Conservation (phyloP, 306 rosid genomes). For the Geum urbanum region DNA sequence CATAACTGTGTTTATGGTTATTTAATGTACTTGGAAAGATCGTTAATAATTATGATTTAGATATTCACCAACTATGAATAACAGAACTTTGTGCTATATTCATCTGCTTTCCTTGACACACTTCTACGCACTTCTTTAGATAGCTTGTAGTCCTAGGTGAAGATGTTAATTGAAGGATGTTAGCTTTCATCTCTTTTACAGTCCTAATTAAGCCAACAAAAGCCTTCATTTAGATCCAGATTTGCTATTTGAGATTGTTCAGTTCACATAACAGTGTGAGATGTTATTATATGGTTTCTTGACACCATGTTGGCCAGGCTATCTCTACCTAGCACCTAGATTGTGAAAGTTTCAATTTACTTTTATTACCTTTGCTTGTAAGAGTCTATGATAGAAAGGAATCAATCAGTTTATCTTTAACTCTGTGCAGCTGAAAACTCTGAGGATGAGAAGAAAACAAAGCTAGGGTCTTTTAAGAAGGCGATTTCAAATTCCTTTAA, state of each 20-base stretch:
- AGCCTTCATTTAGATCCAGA: too few relatives aligned
- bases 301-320: background rate
- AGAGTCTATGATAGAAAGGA: background rate
- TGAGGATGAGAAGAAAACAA: slow-evolving; percentile 79
- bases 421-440: slow-evolving; percentile 34
- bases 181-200: too few relatives aligned
- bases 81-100: background rate
- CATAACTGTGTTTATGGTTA: background rate
- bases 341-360: background rate
- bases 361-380: background rate
- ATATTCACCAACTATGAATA: background rate
- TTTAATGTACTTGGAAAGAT: background rate
- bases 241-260: too few relatives aligned
- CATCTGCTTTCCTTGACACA: too few relatives aligned
- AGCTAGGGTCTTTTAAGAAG: slow-evolving; percentile 70
- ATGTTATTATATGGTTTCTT: background rate
- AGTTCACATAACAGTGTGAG: background rate
- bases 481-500: slow-evolving; percentile 60
- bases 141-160: too few relatives aligned
- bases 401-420: slow-evolving; percentile 4
- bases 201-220: too few relatives aligned
- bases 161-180: too few relatives aligned
- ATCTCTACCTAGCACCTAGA: background rate
- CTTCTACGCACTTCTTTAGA: too few relatives aligned
- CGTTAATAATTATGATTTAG: background rate